Base-by-base conservation (phyloP, 2,329 filamentous ascomycete genomes). In the Fusarium subglutinans region DNA sequence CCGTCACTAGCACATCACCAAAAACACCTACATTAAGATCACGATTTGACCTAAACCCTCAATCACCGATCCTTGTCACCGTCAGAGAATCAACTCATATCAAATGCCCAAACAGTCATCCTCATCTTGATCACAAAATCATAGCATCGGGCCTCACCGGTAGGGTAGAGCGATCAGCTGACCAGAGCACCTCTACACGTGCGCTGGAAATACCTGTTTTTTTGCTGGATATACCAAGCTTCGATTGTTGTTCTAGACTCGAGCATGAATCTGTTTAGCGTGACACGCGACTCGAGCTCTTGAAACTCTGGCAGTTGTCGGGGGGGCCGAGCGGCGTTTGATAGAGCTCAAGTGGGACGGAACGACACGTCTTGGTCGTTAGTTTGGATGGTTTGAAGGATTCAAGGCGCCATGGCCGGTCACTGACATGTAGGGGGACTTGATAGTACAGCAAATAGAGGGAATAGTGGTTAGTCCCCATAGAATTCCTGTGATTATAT, bases 231-330 rank as follows among this genome's bases (percentile, higher is more conserved):
- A 30, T 24, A 45, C 28, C 26, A 38, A 51, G 41, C 54, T 30
- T 41, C 38, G 43, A 38, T 28, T 30, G 26, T n/a, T 40, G 54
- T 48, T 61, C 58, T 61, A 37, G 50, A 56, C 40, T 50, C 37
- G 4, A 66, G 30, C 37, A 59, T 58, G n/a, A 41, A 44, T 44
- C 20, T 48, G n/a, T 44, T 62, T 75, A 75, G 73, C 66, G 69
- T 57, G 53, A 50, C 28, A 48, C 65, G 54, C 61, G 61, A 74
- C 64, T 66, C 72, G 33, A 54, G 38, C 30, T 54, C 45, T 53
- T 61, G 55, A 62, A 67, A 65, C 70, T 53, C 37, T 35, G 59
- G 38, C 57, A 59, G 45, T 50, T 63, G 41, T 72, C 70, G 57
- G 66, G 35, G 54, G 28, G 37, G 40, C 66, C 58, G 66, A 70